Base-by-base conservation (phyloP, 2,329 filamentous ascomycete species). In the Diplodia intermedia region DNA sequence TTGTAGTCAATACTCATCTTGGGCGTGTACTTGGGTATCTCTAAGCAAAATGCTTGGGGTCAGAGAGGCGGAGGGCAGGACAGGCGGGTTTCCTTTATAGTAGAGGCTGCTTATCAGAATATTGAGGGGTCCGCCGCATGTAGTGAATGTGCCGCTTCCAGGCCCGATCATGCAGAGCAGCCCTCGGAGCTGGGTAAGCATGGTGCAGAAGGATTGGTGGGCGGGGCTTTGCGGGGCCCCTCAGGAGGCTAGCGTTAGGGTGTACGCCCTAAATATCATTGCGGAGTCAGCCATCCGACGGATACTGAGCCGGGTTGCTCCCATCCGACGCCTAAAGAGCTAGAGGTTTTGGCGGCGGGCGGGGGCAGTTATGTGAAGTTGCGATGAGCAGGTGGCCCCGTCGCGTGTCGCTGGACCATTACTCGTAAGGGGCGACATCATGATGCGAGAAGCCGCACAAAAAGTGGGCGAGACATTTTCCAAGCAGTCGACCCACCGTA, bases 1-100 rank as follows among this genome's bases (percentile, higher is more conserved):
- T 65, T 65, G 50, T 65, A 65, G 36, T 63, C 60, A 36, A 52
- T 43, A 47, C n/a, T 29, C 60, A 63, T 63, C 12, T 3, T 63
- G 60, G 47, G 29, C 29, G 9, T 5, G 11, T 7, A 9, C 4
- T 15, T 36, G 12, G 38, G 7, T 61, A 18, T 47, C 8, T 14
- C 6, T 1, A 31, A n/a, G 14, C 7, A 15, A 20, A 26, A 1
- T 8, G 26, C 15, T 15, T 18, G 40, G 33, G 14, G 26, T 18
- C 12, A 33, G 31, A 18, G 38, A 43, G 23, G 14, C 12, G 1
- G 31, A 14, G 23, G 14, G 23, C 12, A 26, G 40, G 23, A 38
- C 9, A 18, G 15, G 4, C 3, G 8, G 9, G 31, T 7, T 20
- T 43, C 15, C 29, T 20, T 62, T 62, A 62, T 62, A 62, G 20